Conservation (phyloP, 495 filamentous ascomycete species). For the Lasiosphaeria miniovina region DNA sequence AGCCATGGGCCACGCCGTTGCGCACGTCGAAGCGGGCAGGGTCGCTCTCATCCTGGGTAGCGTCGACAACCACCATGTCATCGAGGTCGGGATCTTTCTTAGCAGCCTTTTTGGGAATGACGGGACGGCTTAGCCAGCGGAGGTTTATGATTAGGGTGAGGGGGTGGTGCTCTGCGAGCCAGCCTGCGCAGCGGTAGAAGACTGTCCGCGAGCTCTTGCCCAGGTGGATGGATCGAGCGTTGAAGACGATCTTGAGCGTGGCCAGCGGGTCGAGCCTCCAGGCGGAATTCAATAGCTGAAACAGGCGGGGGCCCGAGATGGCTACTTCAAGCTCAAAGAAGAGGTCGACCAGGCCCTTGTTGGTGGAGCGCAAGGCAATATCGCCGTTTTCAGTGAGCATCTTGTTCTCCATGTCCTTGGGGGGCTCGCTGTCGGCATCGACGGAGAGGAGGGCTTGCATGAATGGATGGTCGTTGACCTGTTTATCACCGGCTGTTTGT, state of each 20-base stretch:
- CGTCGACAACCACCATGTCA: slow-evolving; percentile 22
- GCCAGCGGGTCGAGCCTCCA: slow-evolving; percentile 39
- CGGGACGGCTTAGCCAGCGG: slow-evolving; percentile 43
- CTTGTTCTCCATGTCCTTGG: slow-evolving; percentile 30
- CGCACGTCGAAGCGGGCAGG: slow-evolving; percentile 32
- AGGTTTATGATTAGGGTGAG: slow-evolving; percentile 42
- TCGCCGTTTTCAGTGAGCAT: slow-evolving; percentile 44
- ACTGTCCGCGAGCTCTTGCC: slow-evolving; percentile 38
- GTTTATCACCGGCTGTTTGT: neutral
- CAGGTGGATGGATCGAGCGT: slow-evolving; percentile 49
- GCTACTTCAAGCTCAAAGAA: slow-evolving; percentile 42
- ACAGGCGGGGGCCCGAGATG: slow-evolving; percentile 26
- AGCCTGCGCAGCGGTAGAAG: slow-evolving; percentile 47
- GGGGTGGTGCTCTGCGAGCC: slow-evolving; percentile 44
- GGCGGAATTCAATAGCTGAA: slow-evolving; percentile 34
- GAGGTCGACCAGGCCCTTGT: slow-evolving; percentile 38
- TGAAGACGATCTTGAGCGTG: slow-evolving; percentile 52
- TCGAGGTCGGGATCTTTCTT: slow-evolving; percentile 25
- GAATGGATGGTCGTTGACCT: slow-evolving; percentile 13
- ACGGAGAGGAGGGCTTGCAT: slow-evolving; percentile 26
- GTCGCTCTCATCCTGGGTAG: slow-evolving; percentile 25
- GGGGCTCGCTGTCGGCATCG: slow-evolving; percentile 10
- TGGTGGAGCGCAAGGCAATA: slow-evolving; percentile 38
- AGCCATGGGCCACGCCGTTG: slow-evolving; percentile 46
- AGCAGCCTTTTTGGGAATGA: slow-evolving; percentile 42